A percentile compares a stretch with the other conserved stretches of the same genome.
phyloP scores from a whole-genome alignment of 2,329 filamentous ascomycete genomes.

The Falciphora oryzae region DNA sequence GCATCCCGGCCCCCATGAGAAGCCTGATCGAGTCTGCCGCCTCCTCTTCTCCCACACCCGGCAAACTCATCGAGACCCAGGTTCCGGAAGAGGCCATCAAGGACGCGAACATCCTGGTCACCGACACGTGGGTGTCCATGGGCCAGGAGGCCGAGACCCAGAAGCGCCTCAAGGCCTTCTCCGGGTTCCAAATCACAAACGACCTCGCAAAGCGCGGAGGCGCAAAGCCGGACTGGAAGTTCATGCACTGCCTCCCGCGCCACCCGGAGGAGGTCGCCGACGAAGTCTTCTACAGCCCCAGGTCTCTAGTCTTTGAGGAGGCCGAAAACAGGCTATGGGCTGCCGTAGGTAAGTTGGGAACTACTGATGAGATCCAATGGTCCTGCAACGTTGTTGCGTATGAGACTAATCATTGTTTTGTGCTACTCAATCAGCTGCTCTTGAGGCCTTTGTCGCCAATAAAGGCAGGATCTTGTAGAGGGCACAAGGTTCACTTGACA shows the following conservation, averaged over 20 bases:
- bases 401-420: conserved; percentile 2
- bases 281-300: conserved; percentile 84
- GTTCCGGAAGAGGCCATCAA: conserved; percentile 81
- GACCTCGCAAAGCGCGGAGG: conserved; percentile 79
- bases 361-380: background rate
- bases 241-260: conserved; percentile 96
- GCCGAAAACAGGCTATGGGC: conserved; percentile 94
- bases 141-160: conserved; percentile 84
- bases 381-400: background rate
- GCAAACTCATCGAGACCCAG: conserved; percentile 67
- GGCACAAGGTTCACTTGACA: background rate
- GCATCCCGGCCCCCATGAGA: conserved; percentile 71
- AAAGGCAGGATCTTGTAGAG: conserved; percentile 63
- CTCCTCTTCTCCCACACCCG: conserved; percentile 37
- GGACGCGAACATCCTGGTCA: conserved; percentile 83
- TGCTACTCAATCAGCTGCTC: conserved; percentile 44
- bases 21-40: conserved; percentile 63
- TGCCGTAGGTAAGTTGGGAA: conserved; percentile 58
- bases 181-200: conserved; percentile 85
- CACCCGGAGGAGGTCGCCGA: conserved; percentile 91
- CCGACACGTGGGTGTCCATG: conserved; percentile 98
- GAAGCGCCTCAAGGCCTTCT: conserved; percentile 73
- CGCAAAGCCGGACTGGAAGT: conserved; percentile 86
- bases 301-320: conserved; percentile 86
- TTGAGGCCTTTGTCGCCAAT: conserved; percentile 92